A percentile compares a stretch with the other conserved stretches of the same genome.
phyloP scores from a whole-genome alignment of 2,329 filamentous ascomycete genomes.

The Pseudogymnoascus sp. region DNA sequence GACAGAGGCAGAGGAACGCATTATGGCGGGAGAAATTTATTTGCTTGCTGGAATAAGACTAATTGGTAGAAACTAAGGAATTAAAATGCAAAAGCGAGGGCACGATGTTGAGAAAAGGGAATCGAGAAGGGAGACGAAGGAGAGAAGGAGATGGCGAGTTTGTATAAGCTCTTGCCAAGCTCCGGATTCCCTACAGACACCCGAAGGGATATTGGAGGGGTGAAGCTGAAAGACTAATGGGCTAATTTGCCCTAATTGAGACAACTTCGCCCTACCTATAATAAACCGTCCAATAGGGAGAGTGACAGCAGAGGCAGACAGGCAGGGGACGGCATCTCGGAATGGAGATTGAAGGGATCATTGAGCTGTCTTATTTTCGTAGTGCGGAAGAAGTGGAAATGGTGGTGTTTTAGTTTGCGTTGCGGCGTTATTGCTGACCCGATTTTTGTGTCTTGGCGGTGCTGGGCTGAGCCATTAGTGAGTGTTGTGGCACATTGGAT shows the following conservation, averaged over 20 bases:
- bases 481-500: not conserved
- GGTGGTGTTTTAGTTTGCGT: not conserved
- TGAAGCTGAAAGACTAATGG: not conserved
- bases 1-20: not conserved
- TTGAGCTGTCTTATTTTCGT: conserved; percentile 5
- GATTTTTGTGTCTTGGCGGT: not conserved
- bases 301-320: too few species aligned
- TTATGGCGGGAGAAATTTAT: not conserved
- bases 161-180: conserved; percentile 5
- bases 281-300: not conserved
- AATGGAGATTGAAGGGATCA: not conserved
- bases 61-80: not conserved
- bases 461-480: not conserved
- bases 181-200: not conserved
- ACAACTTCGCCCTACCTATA: not conserved
- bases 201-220: not conserved
- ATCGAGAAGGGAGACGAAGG: not conserved
- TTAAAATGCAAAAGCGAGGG: not conserved
- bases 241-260: not conserved
- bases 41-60: not conserved
- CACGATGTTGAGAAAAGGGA: not conserved
- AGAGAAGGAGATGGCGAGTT: not conserved
- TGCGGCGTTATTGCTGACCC: conserved; percentile 3
- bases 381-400: not conserved
- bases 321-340: not conserved